Base-by-base conservation (phyloP, 139 green algal species). In the Tetradesmus obliquus region DNA sequence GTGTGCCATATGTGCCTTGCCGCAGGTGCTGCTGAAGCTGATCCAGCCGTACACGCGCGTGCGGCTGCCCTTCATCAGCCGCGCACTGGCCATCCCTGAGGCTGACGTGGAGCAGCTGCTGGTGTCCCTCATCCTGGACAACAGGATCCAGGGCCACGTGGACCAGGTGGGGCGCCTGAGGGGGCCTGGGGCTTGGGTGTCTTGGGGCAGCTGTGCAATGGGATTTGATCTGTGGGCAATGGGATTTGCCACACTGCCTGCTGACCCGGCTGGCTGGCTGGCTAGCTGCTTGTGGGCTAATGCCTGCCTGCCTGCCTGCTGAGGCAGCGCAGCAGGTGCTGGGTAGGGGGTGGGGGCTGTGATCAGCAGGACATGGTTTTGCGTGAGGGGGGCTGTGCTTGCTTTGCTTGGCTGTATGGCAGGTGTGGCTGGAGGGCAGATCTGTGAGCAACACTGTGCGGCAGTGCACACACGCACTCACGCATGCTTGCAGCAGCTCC, bases 51-150 rank as follows among this genome's bases (percentile, higher is more conserved):
- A 89, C 89, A 92, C 89, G 3, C 89, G 72, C 3, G 97, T 99
- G 66, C 96, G 96, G 79, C 96, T 99, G 79, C 95, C 96, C 71
- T 99, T 98, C 93, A 95, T 99, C 60, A 97, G 96, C 69, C 91
- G 93, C 79, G 95, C 99, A 93, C 95, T 99, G 82, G 98, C 99
- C 93, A 97, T 99, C 57, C 95, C 96, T 19, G 96, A 97, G 81
- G 79, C 91, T 8, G 98, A 99, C 60, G 98, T 99, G 57, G 97
- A 99, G 95, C 92, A 96, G 91, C 95, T 99, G 92, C 95, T 99
- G 74, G 96, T 99, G 57, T 96, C 94, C 4, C 95, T 99, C 86
- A 99, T 99, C 74, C 94, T 99, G 89, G 98, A 99, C 93, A 94
- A 94, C 53, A 88, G 96, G 6, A 94, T 99, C 24, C 13, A 92